Base-by-base conservation (phyloP, 495 filamentous ascomycete species). In the Pyrenula massariospora region DNA sequence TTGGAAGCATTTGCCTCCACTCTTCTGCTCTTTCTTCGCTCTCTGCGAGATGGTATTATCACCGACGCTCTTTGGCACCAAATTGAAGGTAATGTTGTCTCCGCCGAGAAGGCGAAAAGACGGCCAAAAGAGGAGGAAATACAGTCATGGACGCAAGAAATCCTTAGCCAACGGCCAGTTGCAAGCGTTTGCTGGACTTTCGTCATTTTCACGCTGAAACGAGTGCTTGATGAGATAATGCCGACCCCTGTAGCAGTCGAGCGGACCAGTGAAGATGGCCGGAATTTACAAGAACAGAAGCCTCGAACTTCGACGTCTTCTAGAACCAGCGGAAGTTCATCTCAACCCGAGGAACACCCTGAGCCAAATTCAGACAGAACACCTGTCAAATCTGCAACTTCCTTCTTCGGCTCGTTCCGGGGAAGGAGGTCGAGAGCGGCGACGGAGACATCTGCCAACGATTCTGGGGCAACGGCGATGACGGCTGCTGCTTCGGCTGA, bases 111-210 rank as follows among this genome's bases (percentile, higher is more conserved):
- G 56, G 59, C 65, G 19, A 78, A 75, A 61, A 73, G 68, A 10
- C 63, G 67, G 0, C 67, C 70, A 57, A 74, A 63, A 25, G 68
- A 68, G 21, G 70, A 61, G 57, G 84, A 89, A 25, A 80, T 81
- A 58, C 83, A 83, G 59, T 71, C 77, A 10, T 79, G 78, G 67
- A 75, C 92, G 10, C 74, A 93, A 10, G 90, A 95, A 56, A 80
- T 80, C 55, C 76, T 96, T 3, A 77, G 85, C 0, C 72, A 78
- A 10, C 78, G 80, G 0, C 89, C 91, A 0, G 81, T 83, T 25
- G 86, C 92, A 64, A 91, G 86, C 63, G 86, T 91, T 57, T 88
- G 86, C 0, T 93, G 95, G 65, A 84, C 91, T 10, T 91, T 95
- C 57, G 68, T 96, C 31, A 90, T 83, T 2, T 83, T 87, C 49